phyloP scores from a whole-genome alignment of 2,329 filamentous ascomycete species.

The Xylaria sp. region DNA sequence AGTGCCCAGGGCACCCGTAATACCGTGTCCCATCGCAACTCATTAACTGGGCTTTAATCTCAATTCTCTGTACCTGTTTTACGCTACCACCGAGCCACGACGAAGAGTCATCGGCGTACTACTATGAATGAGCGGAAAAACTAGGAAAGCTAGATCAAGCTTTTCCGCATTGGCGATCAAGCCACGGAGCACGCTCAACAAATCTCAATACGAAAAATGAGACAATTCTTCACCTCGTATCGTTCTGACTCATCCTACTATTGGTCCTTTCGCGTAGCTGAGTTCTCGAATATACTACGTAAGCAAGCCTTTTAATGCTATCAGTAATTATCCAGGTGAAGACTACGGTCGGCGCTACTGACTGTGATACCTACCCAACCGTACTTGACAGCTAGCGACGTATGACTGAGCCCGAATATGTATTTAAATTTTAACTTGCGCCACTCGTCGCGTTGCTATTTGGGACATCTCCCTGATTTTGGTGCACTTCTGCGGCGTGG shows the following conservation, averaged over 20 bases:
- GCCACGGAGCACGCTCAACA: constrained; percentile 11
- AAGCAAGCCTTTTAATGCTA: not conserved
- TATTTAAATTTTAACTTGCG: too few relatives aligned
- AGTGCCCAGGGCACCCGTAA: not conserved
- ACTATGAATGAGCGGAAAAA: constrained; percentile 18
- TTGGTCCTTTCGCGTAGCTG: not conserved
- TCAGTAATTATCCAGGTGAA: too few relatives aligned
- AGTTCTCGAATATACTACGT: not conserved
- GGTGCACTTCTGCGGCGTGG: too few relatives aligned
- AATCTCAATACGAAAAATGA: not conserved
- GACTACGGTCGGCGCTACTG: too few relatives aligned
- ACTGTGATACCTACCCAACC: too few relatives aligned
- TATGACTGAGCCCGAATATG: too few relatives aligned
- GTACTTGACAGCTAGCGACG: too few relatives aligned
- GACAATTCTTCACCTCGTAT: constrained; percentile 5
- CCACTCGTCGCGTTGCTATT: too few relatives aligned
- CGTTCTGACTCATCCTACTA: constrained; percentile 10
- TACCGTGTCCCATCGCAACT: not conserved
- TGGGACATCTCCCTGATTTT: too few relatives aligned
- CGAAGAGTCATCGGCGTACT: constrained; percentile 10
- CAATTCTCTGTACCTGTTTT: not conserved
- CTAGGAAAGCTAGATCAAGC: constrained; percentile 9
- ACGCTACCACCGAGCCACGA: too few relatives aligned
- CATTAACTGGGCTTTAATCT: not conserved
- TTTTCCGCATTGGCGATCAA: constrained; percentile 22